phyloP scores from a whole-genome alignment of 2,329 filamentous ascomycete genomes.

The Akanthomyces uredinophilus region DNA sequence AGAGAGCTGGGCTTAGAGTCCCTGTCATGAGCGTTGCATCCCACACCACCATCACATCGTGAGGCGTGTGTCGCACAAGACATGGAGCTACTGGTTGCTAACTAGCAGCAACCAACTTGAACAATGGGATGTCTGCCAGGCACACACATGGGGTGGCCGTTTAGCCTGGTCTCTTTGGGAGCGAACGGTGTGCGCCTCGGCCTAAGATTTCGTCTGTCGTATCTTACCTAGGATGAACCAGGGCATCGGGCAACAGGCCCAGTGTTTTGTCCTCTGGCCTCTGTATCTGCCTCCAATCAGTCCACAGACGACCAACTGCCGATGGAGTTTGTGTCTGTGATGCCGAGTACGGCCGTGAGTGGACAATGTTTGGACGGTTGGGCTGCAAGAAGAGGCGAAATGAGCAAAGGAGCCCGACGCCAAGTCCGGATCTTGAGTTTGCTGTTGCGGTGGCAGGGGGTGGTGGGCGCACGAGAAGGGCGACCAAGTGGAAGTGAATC shows the following conservation, averaged over 20 bases:
- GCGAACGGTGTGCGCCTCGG: background rate
- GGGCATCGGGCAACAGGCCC: slow-evolving; percentile 4
- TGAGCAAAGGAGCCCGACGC: background rate
- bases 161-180: background rate
- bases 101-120: background rate
- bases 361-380: background rate
- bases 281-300: background rate
- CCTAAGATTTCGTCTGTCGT: slow-evolving; percentile 2
- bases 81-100: background rate
- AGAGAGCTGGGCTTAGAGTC: background rate
- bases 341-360: background rate
- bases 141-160: background rate
- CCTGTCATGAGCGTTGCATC: slow-evolving; percentile 7
- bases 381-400: background rate
- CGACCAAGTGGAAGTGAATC: background rate
- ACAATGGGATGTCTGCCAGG: background rate
- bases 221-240: slow-evolving; percentile 6
- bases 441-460: background rate
- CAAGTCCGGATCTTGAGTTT: background rate
- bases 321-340: background rate
- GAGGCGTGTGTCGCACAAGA: background rate
- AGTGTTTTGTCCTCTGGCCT: background rate
- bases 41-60: background rate
- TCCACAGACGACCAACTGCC: slow-evolving; percentile 1
- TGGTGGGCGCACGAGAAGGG: background rate